These are phyloP conservation scores for Tricholoma terreum DNA, from an alignment of 768 basidiomycete species.

Conservation along the genomic window DNA sequence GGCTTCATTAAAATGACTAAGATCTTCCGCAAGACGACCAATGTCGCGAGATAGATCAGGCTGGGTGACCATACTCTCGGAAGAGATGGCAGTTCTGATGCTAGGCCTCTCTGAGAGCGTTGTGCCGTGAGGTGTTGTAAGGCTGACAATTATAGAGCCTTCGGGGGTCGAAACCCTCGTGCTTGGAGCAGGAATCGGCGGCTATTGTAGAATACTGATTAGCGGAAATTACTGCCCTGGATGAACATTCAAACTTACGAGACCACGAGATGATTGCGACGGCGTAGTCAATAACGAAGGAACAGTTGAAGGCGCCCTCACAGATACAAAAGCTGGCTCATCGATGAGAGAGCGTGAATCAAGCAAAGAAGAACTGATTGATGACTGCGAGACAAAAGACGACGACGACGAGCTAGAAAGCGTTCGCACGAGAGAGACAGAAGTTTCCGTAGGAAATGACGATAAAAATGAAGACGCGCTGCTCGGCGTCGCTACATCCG, in stretches of 20 bases:
- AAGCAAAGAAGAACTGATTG: conserved; percentile 37
- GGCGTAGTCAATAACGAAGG: conserved; percentile 56
- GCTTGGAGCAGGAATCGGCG: conserved; percentile 22
- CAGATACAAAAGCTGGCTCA: conserved; percentile 22
- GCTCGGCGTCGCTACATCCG: conserved; percentile 32
- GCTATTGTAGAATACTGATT: background rate
- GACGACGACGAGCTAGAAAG: conserved; percentile 32
- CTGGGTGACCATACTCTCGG: conserved; percentile 44
- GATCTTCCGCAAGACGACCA: conserved; percentile 51
- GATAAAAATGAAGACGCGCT: conserved; percentile 22
- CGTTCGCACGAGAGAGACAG: conserved; percentile 9
- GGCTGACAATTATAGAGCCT: conserved; percentile 33
- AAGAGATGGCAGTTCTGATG: conserved; percentile 26
- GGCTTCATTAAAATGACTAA: conserved; percentile 51
- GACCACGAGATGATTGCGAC: conserved; percentile 9
- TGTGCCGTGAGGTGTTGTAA: conserved; percentile 40
- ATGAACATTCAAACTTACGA: conserved; percentile 11
- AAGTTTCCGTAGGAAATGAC: conserved; percentile 8
- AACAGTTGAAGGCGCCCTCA: conserved; percentile 43
- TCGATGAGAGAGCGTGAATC: conserved; percentile 33
- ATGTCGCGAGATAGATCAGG: conserved; percentile 50
- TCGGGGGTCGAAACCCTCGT: conserved; percentile 34
- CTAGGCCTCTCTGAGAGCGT: conserved; percentile 33
- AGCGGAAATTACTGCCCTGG: background rate
- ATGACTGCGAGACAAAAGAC: conserved; percentile 45